Percentiles rank a stretch among this genome's conserved stretches.
Conservation (phyloP, 2,329 filamentous ascomycete species). For the Aspergillus pseudoterreus region DNA sequence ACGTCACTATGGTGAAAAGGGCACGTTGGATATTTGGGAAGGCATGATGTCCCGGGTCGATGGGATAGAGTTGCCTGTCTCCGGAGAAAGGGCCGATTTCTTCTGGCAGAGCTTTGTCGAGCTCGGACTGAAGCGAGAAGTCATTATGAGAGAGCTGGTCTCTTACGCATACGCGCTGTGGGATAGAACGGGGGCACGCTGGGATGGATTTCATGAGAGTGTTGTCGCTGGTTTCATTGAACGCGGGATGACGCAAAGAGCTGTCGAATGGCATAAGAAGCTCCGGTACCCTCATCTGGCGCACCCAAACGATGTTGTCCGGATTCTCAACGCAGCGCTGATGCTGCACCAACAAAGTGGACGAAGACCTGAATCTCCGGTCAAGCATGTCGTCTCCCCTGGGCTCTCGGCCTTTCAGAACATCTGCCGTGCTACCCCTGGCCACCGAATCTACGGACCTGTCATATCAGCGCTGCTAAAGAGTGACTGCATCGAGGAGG, state of each 20-base stretch:
- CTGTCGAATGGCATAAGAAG: slow-evolving; percentile 35
- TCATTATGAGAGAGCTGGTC: slow-evolving; percentile 31
- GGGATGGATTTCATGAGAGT: slow-evolving; percentile 33
- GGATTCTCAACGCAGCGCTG: slow-evolving; percentile 26
- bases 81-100: slow-evolving; percentile 34
- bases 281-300: slow-evolving; percentile 33
- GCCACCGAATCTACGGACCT: slow-evolving; percentile 42
- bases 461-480: slow-evolving; percentile 41
- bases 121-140: slow-evolving; percentile 30
- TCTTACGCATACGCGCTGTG: slow-evolving; percentile 40
- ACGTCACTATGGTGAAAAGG: slow-evolving; percentile 41
- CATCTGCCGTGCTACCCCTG: slow-evolving; percentile 38
- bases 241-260: slow-evolving; percentile 25
- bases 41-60: slow-evolving; percentile 30
- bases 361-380: slow-evolving; percentile 11
- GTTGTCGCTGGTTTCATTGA: slow-evolving; percentile 36
- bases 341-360: slow-evolving; percentile 18
- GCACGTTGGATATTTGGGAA: slow-evolving; percentile 41
- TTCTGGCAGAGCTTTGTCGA: slow-evolving; percentile 42
- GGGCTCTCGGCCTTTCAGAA: slow-evolving; percentile 36
- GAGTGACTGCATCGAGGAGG: slow-evolving; percentile 34
- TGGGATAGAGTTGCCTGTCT: slow-evolving; percentile 33
- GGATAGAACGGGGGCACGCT: slow-evolving; percentile 35
- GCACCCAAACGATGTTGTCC: slow-evolving; percentile 25
- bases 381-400: slow-evolving; percentile 10